Percentiles rank a stretch among this genome's conserved stretches.
phyloP scores from a whole-genome alignment of 2,329 filamentous ascomycete genomes.

The Neonectria hederae region DNA sequence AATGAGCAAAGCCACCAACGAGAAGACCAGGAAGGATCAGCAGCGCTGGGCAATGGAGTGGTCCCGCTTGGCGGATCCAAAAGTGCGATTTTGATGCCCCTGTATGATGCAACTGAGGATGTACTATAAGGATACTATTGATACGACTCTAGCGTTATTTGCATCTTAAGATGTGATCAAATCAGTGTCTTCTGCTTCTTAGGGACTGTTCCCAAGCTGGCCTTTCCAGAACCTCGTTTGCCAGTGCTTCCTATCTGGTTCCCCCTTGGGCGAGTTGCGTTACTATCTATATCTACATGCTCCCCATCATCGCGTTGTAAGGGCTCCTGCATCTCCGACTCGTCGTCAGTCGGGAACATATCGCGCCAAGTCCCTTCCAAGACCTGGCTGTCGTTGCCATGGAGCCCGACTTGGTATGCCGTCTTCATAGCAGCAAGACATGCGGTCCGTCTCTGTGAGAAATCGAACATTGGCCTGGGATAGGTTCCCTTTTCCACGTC shows the following conservation, averaged over 20 bases:
- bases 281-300: slow-evolving; percentile 44
- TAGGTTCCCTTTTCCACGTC: slow-evolving; percentile 62
- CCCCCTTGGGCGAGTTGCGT: slow-evolving; percentile 24
- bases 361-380: slow-evolving; percentile 66
- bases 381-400: slow-evolving; percentile 70
- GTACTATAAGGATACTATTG: not conserved
- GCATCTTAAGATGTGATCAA: not conserved
- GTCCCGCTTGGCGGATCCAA: slow-evolving; percentile 44
- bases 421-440: slow-evolving; percentile 76
- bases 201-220: slow-evolving; percentile 23
- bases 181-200: slow-evolving; percentile 42
- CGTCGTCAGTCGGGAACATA: slow-evolving; percentile 52
- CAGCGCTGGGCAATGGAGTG: slow-evolving; percentile 48
- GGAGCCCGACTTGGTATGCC: slow-evolving; percentile 71
- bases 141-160: not conserved
- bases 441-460: slow-evolving; percentile 66
- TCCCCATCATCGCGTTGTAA: slow-evolving; percentile 48
- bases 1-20: slow-evolving; percentile 26
- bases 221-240: slow-evolving; percentile 39
- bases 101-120: not conserved
- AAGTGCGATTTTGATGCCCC: slow-evolving; percentile 32
- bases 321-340: slow-evolving; percentile 53
- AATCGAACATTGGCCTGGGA: slow-evolving; percentile 83
- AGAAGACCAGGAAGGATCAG: slow-evolving; percentile 31
- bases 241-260: not conserved